Conservation (phyloP, 2,329 filamentous ascomycete genomes). For the Cercospora brassicicola region DNA sequence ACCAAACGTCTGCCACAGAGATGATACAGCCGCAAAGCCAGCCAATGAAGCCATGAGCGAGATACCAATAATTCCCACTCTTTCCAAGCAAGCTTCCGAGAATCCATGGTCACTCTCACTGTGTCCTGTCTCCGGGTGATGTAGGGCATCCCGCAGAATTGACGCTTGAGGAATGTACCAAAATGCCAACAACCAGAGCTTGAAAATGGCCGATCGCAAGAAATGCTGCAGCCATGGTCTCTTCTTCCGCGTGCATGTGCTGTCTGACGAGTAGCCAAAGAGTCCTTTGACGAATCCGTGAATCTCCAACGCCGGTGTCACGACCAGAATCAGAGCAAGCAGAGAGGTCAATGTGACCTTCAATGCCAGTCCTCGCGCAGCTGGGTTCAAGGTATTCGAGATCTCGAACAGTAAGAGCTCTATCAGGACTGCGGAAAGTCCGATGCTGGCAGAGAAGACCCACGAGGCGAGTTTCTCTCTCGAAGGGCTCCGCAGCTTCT, state of each 20-base stretch:
- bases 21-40: conserved; percentile 84
- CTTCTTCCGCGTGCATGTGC: conserved; percentile 59
- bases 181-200: conserved; percentile 69
- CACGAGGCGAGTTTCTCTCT: conserved; percentile 46
- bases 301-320: conserved; percentile 78
- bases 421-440: conserved; percentile 72
- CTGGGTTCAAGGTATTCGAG: conserved; percentile 68
- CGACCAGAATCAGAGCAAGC: conserved; percentile 68
- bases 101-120: conserved; percentile 47
- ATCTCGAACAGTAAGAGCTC: conserved; percentile 84
- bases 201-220: conserved; percentile 63
- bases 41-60: conserved; percentile 84
- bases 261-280: conserved; percentile 61
- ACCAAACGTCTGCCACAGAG: conserved; percentile 80
- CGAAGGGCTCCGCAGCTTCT: conserved; percentile 27
- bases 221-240: conserved; percentile 50
- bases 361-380: conserved; percentile 67
- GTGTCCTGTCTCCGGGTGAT: conserved; percentile 41
- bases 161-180: conserved; percentile 58
- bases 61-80: conserved; percentile 82
- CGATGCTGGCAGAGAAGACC: conserved; percentile 75
- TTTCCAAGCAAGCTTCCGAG: conserved; percentile 58
- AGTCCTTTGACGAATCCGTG: conserved; percentile 55
- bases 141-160: conserved; percentile 41
- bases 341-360: conserved; percentile 69